phyloP scores from a whole-genome alignment of 768 basidiomycete genomes.

The Termitomyces sp. region DNA sequence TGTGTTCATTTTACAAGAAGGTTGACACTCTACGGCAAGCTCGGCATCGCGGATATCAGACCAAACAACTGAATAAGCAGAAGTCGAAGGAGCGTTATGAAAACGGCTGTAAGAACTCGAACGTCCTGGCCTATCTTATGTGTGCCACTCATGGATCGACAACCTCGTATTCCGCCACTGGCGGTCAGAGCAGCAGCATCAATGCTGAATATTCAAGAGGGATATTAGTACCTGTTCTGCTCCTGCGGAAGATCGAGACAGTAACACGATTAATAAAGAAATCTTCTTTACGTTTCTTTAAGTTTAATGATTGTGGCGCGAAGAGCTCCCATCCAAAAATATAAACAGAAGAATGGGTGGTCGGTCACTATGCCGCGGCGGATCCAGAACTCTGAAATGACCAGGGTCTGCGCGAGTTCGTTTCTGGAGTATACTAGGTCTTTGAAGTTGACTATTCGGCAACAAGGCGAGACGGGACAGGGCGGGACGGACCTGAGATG shows the following conservation, averaged over 20 bases:
- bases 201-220: not conserved
- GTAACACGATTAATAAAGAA: not conserved
- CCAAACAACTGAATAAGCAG: no score
- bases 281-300: not conserved
- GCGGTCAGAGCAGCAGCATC: not conserved
- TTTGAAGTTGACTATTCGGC: not conserved
- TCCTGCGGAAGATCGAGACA: not conserved
- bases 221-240: not conserved
- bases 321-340: not conserved
- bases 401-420: not conserved
- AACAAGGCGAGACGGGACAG: not conserved
- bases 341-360: not conserved
- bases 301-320: not conserved
- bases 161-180: not conserved
- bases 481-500: not conserved
- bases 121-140: not conserved
- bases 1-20: no score
- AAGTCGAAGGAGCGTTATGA: no score
- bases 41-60: no score
- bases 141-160: not conserved
- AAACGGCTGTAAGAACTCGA: no score
- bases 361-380: not conserved
- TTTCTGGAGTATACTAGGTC: not conserved
- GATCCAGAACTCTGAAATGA: not conserved
- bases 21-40: no score